These are phyloP conservation scores for Anacardium occidentale DNA, from an alignment of 345 rosid genomes.

Conservation along the genomic window DNA sequence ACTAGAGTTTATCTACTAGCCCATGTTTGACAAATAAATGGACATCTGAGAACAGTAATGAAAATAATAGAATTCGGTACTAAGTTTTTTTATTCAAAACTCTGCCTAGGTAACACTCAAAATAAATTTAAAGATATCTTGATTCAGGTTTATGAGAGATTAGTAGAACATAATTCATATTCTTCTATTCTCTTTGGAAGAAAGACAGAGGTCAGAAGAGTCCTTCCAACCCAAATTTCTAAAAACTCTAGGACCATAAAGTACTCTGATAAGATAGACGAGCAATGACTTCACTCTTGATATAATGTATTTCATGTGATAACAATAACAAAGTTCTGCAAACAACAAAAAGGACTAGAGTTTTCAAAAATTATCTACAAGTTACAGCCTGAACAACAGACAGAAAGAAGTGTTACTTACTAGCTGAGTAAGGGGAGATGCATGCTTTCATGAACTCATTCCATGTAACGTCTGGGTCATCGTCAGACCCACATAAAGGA, in stretches of 20 bases:
- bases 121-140: not conserved
- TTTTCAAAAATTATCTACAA: not conserved
- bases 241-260: not conserved
- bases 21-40: not conserved
- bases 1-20: not conserved
- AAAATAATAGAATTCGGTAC: not conserved
- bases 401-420: conserved; percentile 43
- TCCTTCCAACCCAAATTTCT: not conserved
- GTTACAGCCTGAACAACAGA: not conserved
- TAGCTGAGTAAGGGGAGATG: conserved; percentile 73
- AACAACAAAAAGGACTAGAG: not conserved
- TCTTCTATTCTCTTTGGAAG: not conserved
- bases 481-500: conserved; percentile 70
- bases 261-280: not conserved
- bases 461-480: conserved; percentile 89
- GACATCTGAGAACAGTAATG: not conserved
- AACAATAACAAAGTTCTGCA: not conserved
- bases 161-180: not conserved
- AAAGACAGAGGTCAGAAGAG: not conserved
- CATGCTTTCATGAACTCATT: conserved; percentile 87
- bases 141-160: conserved; percentile 1
- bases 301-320: not conserved
- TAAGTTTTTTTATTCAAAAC: not conserved
- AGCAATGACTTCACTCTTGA: not conserved
- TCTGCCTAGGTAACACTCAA: not conserved